A percentile compares a stretch with the other conserved stretches of the same genome.
These are phyloP conservation scores for Penicillium flavigenum DNA, from an alignment of 495 filamentous ascomycete species.

Conservation along the genomic window DNA sequence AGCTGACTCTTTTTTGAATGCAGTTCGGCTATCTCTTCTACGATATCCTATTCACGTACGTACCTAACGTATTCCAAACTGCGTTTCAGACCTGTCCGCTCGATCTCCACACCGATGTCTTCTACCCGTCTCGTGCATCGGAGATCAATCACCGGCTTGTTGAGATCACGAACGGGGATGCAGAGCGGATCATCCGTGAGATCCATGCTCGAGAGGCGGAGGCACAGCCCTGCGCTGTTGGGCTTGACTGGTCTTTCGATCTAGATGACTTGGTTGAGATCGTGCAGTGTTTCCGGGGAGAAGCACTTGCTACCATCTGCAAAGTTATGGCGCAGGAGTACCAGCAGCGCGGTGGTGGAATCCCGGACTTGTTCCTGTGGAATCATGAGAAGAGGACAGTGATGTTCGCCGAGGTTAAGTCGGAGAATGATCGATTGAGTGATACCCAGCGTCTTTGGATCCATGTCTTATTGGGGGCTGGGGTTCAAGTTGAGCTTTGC, in stretches of 20 bases:
- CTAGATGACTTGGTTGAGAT: slow-evolving; percentile 81
- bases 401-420: slow-evolving; percentile 90
- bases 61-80: slow-evolving; percentile 97
- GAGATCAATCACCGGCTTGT: slow-evolving; percentile 89
- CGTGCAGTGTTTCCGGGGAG: slow-evolving; percentile 73
- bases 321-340: slow-evolving; percentile 97
- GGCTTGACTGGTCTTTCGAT: slow-evolving; percentile 86
- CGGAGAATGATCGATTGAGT: slow-evolving; percentile 91
- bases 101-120: slow-evolving; percentile 90
- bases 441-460: slow-evolving; percentile 98
- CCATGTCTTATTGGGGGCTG: slow-evolving; percentile 81
- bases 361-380: slow-evolving; percentile 95
- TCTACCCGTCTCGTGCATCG: slow-evolving; percentile 78
- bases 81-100: slow-evolving; percentile 90
- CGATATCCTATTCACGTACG: slow-evolving; percentile 89
- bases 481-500: slow-evolving; percentile 83
- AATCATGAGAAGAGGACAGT: slow-evolving; percentile 55
- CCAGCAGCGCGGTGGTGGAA: slow-evolving; percentile 76
- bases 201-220: slow-evolving; percentile 65
- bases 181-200: slow-evolving; percentile 61
- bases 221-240: slow-evolving; percentile 77
- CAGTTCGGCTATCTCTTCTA: slow-evolving; percentile 86
- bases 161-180: slow-evolving; percentile 76
- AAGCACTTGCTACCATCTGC: slow-evolving; percentile 76
- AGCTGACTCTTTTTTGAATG: not conserved